Base-by-base conservation (phyloP, 139 green algal species). In the Microglena sp. region DNA sequence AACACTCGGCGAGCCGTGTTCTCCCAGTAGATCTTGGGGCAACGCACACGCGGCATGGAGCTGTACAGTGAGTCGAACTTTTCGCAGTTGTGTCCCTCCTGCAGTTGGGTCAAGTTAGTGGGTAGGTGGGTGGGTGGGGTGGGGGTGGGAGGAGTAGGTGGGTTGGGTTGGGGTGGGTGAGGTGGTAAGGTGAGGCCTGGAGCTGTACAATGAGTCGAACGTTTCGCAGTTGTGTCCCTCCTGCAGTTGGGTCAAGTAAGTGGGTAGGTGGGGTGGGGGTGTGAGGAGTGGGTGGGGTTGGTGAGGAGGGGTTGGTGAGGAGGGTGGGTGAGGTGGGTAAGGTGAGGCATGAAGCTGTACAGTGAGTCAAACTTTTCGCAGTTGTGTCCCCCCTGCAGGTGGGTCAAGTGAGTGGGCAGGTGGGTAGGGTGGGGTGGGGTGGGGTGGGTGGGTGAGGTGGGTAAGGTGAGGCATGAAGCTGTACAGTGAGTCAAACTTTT, bases 11-110 rank as follows among this genome's bases (percentile, higher is more conserved):
- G 67, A 2, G 53, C 27, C 6, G 67, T 82, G 55, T 75, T 68
- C 33, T 74, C 29, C 79, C 82, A 88, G 40, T 89, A 81, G 60
- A 97, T 93, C 21, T 27, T 53, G 4, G 90, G 90, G 18, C 81
- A 85, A 2, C 84, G 71, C 28, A 96, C 82, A 2, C 83, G 77
- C 7, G 84, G 69, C 66, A 94, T 78, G 60, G 54, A 31, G 26
- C 74, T 74, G 63, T 95, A 95, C 75, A 94, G 74, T 59, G 54
- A 46, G 54, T 72, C 72, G 70, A 99, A 99, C 29, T 72, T 75
- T 81, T 99, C 93, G 18, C 72, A 80, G 68, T 90, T 96, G 4
- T 79, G 64, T 11, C 92, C 92, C 78, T 98, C 92, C 74, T 82
- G 69, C n/a, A 33, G 45, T 50, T 50, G 40, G 40, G 40, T 11